phyloP scores from a whole-genome alignment of 2,329 filamentous ascomycete species.

The Aspergillus aculeatinus region DNA sequence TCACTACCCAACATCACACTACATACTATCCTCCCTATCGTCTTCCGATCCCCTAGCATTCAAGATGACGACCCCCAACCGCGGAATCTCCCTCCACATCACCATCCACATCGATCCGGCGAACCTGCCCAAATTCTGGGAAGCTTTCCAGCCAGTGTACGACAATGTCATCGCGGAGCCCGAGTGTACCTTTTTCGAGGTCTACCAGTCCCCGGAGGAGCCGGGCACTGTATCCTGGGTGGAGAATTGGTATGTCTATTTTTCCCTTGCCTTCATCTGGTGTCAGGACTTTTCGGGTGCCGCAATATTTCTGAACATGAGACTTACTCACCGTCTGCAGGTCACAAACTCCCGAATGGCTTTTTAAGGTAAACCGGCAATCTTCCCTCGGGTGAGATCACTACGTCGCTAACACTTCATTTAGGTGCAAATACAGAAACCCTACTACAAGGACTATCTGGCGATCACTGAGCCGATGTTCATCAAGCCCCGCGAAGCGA shows the following conservation, averaged over 20 bases:
- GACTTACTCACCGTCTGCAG: slow-evolving; percentile 10
- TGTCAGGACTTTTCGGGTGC: too few species aligned
- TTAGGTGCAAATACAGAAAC: slow-evolving; percentile 40
- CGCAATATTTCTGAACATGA: neutral
- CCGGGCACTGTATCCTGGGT: slow-evolving; percentile 43
- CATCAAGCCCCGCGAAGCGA: slow-evolving; percentile 40
- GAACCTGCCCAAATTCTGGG: slow-evolving; percentile 31
- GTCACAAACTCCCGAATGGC: slow-evolving; percentile 32
- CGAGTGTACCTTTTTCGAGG: slow-evolving; percentile 48
- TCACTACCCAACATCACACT: too few species aligned
- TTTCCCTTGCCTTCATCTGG: too few species aligned
- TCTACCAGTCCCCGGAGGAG: slow-evolving; percentile 38
- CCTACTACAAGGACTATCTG: slow-evolving; percentile 46
- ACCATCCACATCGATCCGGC: slow-evolving; percentile 27
- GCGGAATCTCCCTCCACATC: slow-evolving; percentile 17
- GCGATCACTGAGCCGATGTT: slow-evolving; percentile 42
- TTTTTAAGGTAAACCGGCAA: slow-evolving; percentile 21
- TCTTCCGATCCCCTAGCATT: too few species aligned
- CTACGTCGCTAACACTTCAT: neutral
- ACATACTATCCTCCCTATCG: too few species aligned
- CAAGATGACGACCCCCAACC: too few species aligned
- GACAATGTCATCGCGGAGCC: slow-evolving; percentile 45
- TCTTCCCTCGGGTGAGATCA: neutral
- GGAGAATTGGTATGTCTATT: slow-evolving; percentile 40
- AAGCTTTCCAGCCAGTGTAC: slow-evolving; percentile 40